These are phyloP conservation scores for Musa schizocarpa DNA, from an alignment of 176 grass and related monocot genomes.

Conservation along the genomic window DNA sequence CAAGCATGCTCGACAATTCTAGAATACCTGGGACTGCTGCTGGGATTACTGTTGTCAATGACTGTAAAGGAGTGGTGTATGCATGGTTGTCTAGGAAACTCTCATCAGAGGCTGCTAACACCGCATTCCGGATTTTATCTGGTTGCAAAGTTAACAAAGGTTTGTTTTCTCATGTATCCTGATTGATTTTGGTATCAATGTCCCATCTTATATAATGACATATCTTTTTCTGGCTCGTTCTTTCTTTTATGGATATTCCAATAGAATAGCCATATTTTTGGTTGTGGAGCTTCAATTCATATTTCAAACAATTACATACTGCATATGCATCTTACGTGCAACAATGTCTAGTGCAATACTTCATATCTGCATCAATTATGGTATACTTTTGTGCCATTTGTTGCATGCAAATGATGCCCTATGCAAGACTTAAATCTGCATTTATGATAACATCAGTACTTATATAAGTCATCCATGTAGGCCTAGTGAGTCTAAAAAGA, in stretches of 20 bases:
- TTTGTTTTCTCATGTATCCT: conserved; percentile 16
- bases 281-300: not conserved
- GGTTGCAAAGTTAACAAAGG: conserved; percentile 99
- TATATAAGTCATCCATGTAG: too few relatives aligned
- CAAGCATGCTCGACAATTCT: conserved; percentile 57
- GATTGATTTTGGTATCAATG: not conserved
- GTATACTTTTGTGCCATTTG: too few relatives aligned
- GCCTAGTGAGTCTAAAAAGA: too few relatives aligned
- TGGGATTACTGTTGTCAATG: conserved; percentile 62
- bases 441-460: too few relatives aligned
- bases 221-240: not conserved
- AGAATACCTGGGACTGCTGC: conserved; percentile 45
- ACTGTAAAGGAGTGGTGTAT: conserved; percentile 96
- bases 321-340: not conserved
- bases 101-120: conserved; percentile 53
- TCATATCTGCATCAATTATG: too few relatives aligned
- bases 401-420: too few relatives aligned
- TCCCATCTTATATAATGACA: not conserved
- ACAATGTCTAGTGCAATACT: too few relatives aligned
- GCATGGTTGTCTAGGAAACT: conserved; percentile 80
- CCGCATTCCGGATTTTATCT: conserved; percentile 80
- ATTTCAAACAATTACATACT: not conserved
- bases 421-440: too few relatives aligned
- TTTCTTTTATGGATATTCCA: not conserved
- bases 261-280: not conserved